Percentiles rank a stretch among this genome's conserved stretches.
phyloP scores from a whole-genome alignment of 768 basidiomycete genomes.

The Leccinum disarticulatum region DNA sequence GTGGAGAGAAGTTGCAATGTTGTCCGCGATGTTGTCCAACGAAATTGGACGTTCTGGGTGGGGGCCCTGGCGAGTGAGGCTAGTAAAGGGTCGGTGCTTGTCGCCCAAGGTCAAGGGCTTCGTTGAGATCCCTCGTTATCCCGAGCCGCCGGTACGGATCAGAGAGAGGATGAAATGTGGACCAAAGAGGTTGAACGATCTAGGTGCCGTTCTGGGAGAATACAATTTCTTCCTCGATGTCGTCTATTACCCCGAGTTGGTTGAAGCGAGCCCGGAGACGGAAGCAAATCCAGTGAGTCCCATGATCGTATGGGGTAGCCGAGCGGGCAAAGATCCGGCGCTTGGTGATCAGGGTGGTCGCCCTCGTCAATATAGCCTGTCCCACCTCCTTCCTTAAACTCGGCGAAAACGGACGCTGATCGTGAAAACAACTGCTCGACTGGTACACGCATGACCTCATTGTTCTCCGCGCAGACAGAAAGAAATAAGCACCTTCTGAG shows the following conservation, averaged over 20 bases:
- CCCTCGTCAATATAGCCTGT: not conserved
- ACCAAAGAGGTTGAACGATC: not conserved
- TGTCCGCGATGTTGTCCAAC: not conserved
- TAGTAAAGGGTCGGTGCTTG: too few species aligned
- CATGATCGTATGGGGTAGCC: not conserved
- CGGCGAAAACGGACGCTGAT: too few species aligned
- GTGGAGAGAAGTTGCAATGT: not conserved
- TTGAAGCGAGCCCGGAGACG: not conserved
- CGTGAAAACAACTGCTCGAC: too few species aligned
- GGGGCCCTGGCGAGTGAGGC: not conserved
- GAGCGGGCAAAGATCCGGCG: not conserved
- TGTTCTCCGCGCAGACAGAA: not conserved
- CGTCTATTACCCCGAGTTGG: not conserved
- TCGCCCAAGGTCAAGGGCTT: not conserved
- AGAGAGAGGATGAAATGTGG: not conserved
- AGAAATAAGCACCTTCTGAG: not conserved
- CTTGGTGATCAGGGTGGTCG: not conserved
- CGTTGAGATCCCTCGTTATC: not conserved
- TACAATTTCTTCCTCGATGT: not conserved
- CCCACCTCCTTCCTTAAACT: not conserved
- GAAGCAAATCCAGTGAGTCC: not conserved
- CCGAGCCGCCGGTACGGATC: not conserved
- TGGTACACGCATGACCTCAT: too few species aligned
- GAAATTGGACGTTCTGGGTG: not conserved
- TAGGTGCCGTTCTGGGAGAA: not conserved